Evolutionary conservation across 2,329 filamentous ascomycete species (phyloP), one percentile per base, ranked within the genome.

Genomic region (Penicillium sp.): DNA sequence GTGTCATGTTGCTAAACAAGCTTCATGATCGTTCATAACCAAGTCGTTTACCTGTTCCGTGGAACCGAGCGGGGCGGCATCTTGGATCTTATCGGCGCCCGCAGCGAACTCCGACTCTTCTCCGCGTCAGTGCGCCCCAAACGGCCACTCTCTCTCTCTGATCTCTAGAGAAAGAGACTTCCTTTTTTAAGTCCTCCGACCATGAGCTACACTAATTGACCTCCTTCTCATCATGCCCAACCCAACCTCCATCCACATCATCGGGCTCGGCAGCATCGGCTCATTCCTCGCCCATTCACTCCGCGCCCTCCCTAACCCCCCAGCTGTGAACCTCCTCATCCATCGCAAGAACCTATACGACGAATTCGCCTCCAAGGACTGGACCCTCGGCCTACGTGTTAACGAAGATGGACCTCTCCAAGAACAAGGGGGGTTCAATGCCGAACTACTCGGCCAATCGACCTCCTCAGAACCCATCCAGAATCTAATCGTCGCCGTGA

Each of bases 261-360:
- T 68, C 11, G 67, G 67, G 8, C 61, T 69, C 28, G 67, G 67
- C 25, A 69, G 67, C 55, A 68, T 69, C 33, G 67, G 67, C 1
- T 62, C 64, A 1, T 65, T 69, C 26, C 60, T 68, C 46, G 67
- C 67, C 3, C 65, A 69, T 45, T 65, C 60, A 3, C 52, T 69
- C 13, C 64, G 65, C 1, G 60, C 59, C 25, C 54, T 67, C 7
- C 64, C 67, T 6, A 58, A 52, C 16, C 62, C 65, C 19, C 67
- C 65, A 6, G 53, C 62, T 3, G 66, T 69, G 11, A 65, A 58
- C 10, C 55, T 69, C n/a, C 62, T 69, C 28, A 43, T 65, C 28
- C 67, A 69, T 52, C 63, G 67, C 37, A 54, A 67, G 62, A 52
- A 14, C 57, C 53, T 65, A 38, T 63, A 65, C 57, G 42, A 65